Conservation (phyloP, 2,329 filamentous ascomycete genomes). For the Coniochaeta hoffmannii region DNA sequence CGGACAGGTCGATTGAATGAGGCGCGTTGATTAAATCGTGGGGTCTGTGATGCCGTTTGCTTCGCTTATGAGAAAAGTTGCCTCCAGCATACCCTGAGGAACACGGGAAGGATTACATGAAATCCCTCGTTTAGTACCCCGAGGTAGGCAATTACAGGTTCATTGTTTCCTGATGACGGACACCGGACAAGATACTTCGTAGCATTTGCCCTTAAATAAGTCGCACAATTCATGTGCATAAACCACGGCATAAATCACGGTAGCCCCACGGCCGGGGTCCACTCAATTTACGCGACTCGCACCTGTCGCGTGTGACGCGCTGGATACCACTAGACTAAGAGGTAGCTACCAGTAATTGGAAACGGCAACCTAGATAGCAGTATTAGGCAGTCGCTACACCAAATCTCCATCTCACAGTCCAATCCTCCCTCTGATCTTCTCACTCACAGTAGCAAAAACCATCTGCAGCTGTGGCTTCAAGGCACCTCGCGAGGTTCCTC, state of each 20-base stretch:
- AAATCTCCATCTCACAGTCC: neutral
- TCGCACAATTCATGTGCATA: no score
- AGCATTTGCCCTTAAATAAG: no score
- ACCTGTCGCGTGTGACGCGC: slow-evolving; percentile 1
- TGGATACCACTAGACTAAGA: no score
- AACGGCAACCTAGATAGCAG: neutral
- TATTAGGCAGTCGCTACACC: neutral
- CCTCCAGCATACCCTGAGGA: no score
- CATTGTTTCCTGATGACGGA: no score
- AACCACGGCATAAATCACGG: no score
- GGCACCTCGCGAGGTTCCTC: slow-evolving; percentile 13
- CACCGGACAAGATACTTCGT: no score
- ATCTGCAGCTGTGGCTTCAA: slow-evolving; percentile 9
- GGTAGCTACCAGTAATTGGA: neutral
- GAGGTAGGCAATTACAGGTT: no score
- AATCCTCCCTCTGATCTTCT: neutral
- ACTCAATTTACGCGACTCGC: slow-evolving; percentile 1
- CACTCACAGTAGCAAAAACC: neutral
- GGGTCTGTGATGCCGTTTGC: neutral
- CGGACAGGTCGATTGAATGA: neutral
- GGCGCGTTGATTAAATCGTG: neutral
- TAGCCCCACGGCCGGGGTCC: no score
- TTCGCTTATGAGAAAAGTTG: no score
- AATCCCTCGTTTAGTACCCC: no score
- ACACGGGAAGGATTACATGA: no score